Conservation (phyloP, 2,329 filamentous ascomycete genomes). For the Botrytis deweyae region DNA sequence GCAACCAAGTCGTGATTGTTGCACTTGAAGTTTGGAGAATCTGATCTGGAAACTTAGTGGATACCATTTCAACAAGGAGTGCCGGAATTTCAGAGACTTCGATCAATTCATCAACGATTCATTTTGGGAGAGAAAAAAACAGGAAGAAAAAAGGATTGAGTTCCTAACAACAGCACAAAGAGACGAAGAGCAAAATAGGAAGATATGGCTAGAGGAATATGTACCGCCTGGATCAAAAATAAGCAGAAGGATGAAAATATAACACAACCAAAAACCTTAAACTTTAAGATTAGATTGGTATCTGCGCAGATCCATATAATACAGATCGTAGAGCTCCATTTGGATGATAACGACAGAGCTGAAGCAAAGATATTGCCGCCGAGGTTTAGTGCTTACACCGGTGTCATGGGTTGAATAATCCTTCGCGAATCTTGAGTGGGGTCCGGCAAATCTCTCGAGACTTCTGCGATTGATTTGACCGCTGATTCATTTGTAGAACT, state of each 20-base stretch:
- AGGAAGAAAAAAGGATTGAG: not conserved
- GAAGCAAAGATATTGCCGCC: not conserved
- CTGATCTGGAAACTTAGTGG: not conserved
- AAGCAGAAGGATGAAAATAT: constrained; percentile 7
- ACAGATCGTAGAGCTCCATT: not conserved
- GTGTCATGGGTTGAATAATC: not conserved
- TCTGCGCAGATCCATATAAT: not conserved
- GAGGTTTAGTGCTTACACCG: not conserved
- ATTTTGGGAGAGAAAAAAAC: too few relatives aligned
- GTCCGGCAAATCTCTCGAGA: not conserved
- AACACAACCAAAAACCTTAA: not conserved
- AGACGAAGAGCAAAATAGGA: not conserved
- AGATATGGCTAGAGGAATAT: not conserved
- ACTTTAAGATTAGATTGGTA: not conserved
- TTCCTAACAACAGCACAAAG: not conserved
- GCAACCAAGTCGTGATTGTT: constrained; percentile 11
- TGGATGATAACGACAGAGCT: not conserved
- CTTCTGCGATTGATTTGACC: not conserved
- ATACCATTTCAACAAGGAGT: not conserved
- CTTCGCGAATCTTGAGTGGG: not conserved
- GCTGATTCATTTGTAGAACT: not conserved
- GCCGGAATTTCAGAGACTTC: not conserved
- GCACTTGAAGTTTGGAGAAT: constrained; percentile 8
- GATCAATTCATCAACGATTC: not conserved
- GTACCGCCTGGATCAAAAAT: not conserved